Conservation (phyloP, 768 basidiomycete species). For the Pulveroboletus sp. region DNA sequence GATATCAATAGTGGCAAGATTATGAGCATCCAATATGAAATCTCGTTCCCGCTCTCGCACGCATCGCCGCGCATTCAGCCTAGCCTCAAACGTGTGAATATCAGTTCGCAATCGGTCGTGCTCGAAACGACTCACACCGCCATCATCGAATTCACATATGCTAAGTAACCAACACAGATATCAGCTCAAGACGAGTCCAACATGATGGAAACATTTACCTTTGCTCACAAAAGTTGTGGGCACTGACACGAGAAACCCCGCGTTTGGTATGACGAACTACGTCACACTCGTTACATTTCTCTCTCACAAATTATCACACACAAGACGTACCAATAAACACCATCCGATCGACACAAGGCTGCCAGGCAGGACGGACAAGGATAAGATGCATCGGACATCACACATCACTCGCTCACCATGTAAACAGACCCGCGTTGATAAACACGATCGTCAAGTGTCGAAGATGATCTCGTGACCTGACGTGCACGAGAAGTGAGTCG, state of each 20-base stretch:
- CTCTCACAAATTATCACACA: not conserved
- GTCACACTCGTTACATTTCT: not conserved
- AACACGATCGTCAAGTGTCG: conserved; percentile 12
- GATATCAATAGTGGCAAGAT: conserved; percentile 3
- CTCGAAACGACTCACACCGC: conserved; percentile 4
- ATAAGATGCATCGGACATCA: not conserved
- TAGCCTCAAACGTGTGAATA: not conserved
- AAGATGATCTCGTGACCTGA: conserved; percentile 6
- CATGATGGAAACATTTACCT: not conserved
- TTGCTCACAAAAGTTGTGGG: not conserved
- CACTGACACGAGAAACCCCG: not conserved
- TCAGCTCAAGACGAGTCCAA: not conserved
- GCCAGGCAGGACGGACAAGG: not conserved
- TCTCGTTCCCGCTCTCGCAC: conserved; percentile 4
- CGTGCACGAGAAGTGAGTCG: not conserved
- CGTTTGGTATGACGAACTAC: conserved; percentile 1
- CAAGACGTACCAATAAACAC: conserved; percentile 8
- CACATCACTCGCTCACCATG: conserved; percentile 5
- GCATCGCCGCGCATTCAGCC: conserved; percentile 10
- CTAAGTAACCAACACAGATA: not conserved
- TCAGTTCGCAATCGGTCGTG: not conserved
- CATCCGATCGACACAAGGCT: conserved; percentile 8
- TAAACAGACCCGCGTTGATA: conserved; percentile 13
- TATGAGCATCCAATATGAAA: not conserved
- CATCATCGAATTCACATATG: conserved; percentile 13